phyloP scores from a whole-genome alignment of 352 stramenopile species.

The Globisporangium nunn region DNA sequence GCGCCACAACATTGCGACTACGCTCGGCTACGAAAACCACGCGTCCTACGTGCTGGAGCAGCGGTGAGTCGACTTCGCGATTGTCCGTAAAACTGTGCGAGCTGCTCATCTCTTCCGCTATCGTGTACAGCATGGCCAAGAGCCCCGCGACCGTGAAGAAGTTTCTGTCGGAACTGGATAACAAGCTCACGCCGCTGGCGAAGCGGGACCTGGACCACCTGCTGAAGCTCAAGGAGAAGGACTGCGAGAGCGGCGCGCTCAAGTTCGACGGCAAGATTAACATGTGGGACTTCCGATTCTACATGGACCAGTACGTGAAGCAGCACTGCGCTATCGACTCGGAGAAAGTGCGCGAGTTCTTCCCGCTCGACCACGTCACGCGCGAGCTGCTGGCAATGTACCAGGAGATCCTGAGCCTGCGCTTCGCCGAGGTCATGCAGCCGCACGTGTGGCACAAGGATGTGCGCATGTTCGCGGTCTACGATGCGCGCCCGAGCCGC shows the following conservation, averaged over 20 bases:
- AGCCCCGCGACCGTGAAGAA: conserved; percentile 49
- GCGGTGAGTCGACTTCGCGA: conserved; percentile 25
- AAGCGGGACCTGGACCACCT: conserved; percentile 71
- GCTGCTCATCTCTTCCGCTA: too few species aligned
- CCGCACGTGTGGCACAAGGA: conserved; percentile 86
- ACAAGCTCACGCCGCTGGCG: conserved; percentile 68
- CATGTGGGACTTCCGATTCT: conserved; percentile 89
- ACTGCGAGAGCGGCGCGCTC: conserved; percentile 41
- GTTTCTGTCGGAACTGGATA: conserved; percentile 70
- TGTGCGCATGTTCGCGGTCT: conserved; percentile 83
- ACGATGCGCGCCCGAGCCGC: conserved; percentile 51
- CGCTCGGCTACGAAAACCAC: conserved; percentile 80
- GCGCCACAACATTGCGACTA: conserved; percentile 63
- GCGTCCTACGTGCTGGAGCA: conserved; percentile 80
- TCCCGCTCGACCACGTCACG: conserved; percentile 84
- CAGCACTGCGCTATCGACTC: conserved; percentile 84
- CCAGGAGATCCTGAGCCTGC: conserved; percentile 82
- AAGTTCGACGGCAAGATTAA: conserved; percentile 85
- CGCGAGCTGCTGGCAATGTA: conserved; percentile 82
- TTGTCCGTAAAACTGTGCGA: not conserved
- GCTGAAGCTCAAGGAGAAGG: conserved; percentile 62
- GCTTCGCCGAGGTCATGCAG: conserved; percentile 73
- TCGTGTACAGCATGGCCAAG: conserved; percentile 47
- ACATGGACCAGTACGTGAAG: conserved; percentile 85
- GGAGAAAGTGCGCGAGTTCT: conserved; percentile 85